These are phyloP conservation scores for Colletotrichum nymphaeae DNA, from an alignment of 2,329 filamentous ascomycete species.

Conservation along the genomic window DNA sequence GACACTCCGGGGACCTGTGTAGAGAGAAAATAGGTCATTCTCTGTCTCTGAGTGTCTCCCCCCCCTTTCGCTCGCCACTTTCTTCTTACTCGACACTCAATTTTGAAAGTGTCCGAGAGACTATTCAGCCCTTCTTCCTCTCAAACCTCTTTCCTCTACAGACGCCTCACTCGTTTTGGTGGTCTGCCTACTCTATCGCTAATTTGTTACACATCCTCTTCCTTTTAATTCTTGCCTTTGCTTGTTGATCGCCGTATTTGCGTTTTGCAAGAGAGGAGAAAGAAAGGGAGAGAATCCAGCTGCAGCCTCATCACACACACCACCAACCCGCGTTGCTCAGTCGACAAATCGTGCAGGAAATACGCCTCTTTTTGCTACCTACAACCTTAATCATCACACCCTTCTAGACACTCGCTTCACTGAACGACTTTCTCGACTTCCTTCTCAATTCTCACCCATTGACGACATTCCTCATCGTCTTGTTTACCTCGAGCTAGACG, in stretches of 20 bases:
- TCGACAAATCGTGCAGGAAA: slow-evolving; percentile 19
- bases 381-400: slow-evolving; percentile 5
- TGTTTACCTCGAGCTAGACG: slow-evolving; percentile 3
- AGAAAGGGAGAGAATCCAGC: slow-evolving; percentile 25
- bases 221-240: slow-evolving; percentile 29
- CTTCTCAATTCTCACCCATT: not conserved
- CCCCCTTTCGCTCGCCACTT: slow-evolving; percentile 30
- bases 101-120: slow-evolving; percentile 19
- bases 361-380: not conserved
- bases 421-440: not conserved
- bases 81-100: slow-evolving; percentile 33
- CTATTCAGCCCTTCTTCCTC: slow-evolving; percentile 38
- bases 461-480: slow-evolving; percentile 11
- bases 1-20: not conserved
- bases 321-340: slow-evolving; percentile 27
- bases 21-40: slow-evolving; percentile 17
- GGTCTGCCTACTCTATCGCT: slow-evolving; percentile 54
- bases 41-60: slow-evolving; percentile 1
- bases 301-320: slow-evolving; percentile 17
- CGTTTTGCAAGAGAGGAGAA: not conserved
- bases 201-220: slow-evolving; percentile 38
- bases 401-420: slow-evolving; percentile 11
- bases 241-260: slow-evolving; percentile 6
- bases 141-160: slow-evolving; percentile 41
- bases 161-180: slow-evolving; percentile 71